Conservation (phyloP, 441 rosid genomes). For the Erodium trifolium region DNA sequence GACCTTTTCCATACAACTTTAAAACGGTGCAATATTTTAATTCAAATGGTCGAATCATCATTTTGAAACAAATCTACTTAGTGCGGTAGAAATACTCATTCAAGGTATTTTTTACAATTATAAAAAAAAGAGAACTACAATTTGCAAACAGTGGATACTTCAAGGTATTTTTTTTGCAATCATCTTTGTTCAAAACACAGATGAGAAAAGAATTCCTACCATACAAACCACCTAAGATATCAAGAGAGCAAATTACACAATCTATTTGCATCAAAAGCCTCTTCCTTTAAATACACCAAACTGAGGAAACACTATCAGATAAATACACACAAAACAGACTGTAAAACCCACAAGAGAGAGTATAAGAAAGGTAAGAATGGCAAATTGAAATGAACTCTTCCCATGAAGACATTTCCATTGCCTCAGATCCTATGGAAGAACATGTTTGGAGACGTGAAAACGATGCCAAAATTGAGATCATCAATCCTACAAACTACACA, state of each 20-base stretch:
- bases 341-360: background rate
- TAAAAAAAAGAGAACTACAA: too few species aligned
- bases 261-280: background rate
- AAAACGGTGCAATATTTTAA: too few species aligned
- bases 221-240: background rate
- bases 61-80: too few species aligned
- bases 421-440: too few species aligned
- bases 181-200: background rate
- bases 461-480: constrained; percentile 18
- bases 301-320: background rate
- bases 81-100: too few species aligned
- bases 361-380: background rate
- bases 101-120: too few species aligned
- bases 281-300: background rate
- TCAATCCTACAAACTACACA: constrained; percentile 22
- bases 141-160: too few species aligned
- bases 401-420: too few species aligned
- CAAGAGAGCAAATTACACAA: background rate
- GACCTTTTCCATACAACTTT: too few species aligned
- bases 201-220: background rate
- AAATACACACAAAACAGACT: background rate
- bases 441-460: background rate
- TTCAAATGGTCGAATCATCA: too few species aligned
- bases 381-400: background rate
- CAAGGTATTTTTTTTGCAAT: too few species aligned